Percentiles rank a stretch among this genome's conserved stretches.
Evolutionary conservation across 148 eudicot species (phyloP).

Genomic region (Spergularia marina): DNA sequence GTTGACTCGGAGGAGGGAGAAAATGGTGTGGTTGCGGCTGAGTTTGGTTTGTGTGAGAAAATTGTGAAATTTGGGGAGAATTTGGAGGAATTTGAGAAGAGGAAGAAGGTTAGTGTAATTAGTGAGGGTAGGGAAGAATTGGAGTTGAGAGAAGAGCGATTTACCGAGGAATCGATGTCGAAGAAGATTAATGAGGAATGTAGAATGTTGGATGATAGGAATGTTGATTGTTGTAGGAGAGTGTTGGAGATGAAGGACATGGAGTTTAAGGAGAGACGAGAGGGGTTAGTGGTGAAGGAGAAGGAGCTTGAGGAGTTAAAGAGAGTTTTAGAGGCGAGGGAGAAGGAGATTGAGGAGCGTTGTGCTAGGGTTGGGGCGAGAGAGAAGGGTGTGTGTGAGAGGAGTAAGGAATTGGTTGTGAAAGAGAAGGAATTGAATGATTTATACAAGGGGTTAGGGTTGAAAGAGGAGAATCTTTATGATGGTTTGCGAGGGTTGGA

Average conservation of each 20-base stretch:
- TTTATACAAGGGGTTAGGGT: background rate
- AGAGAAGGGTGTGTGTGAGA: background rate
- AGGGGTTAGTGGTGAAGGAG: background rate
- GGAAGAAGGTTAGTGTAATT: background rate
- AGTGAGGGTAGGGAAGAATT: background rate
- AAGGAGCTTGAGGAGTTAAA: background rate
- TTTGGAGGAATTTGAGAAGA: background rate
- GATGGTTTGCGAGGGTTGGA: background rate
- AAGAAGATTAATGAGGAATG: background rate
- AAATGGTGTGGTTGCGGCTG: no score
- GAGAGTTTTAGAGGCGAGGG: background rate
- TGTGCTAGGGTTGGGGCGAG: background rate
- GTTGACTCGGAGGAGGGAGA: conserved; percentile 17
- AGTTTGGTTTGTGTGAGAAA: background rate
- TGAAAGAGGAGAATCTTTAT: background rate
- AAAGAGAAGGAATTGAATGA: background rate
- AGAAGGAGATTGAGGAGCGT: background rate
- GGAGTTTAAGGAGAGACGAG: background rate
- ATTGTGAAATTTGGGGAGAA: background rate
- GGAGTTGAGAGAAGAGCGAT: background rate
- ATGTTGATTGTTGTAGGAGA: background rate
- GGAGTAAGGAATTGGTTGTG: background rate
- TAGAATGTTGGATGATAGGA: background rate
- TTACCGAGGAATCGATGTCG: background rate
- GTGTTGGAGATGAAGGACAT: background rate